phyloP scores from a whole-genome alignment of 2,329 filamentous ascomycete genomes.

The Cercospora citrullina region DNA sequence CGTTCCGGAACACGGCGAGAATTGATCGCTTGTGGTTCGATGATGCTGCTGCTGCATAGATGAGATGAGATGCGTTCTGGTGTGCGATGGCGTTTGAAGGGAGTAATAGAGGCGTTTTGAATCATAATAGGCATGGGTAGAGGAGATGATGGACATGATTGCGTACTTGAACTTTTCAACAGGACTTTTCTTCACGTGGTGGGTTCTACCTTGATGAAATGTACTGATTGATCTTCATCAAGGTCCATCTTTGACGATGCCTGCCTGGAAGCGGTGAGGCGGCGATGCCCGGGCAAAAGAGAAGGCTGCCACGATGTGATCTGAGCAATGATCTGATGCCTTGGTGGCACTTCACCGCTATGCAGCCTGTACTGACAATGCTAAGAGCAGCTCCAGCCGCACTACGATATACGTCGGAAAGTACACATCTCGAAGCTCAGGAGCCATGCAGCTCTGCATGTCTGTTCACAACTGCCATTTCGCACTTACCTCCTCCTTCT shows the following conservation, averaged over 20 bases:
- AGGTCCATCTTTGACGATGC: not conserved
- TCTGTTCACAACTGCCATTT: not conserved
- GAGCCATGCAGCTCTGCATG: not conserved
- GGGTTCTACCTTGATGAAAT: not conserved
- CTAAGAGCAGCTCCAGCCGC: not conserved
- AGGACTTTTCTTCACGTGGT: not conserved
- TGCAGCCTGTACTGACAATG: not conserved
- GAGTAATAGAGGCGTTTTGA: not conserved
- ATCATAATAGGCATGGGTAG: slow-evolving; percentile 1
- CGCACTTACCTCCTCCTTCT: not conserved
- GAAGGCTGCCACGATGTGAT: not conserved
- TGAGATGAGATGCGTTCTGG: not conserved
- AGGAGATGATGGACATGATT: slow-evolving; percentile 1
- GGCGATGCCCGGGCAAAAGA: not conserved
- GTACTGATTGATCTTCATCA: not conserved
- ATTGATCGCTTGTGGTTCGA: not conserved
- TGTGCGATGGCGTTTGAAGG: slow-evolving; percentile 3
- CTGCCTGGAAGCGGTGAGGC: not conserved
- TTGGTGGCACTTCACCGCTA: not conserved
- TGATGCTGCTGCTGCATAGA: slow-evolving; percentile 2
- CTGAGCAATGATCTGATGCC: not conserved
- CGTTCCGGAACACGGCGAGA: not conserved
- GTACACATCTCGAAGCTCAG: not conserved
- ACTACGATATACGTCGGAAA: not conserved
- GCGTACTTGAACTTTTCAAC: not conserved